Conservation (phyloP, 495 filamentous ascomycete species). For the Penicillium subrubescens region DNA sequence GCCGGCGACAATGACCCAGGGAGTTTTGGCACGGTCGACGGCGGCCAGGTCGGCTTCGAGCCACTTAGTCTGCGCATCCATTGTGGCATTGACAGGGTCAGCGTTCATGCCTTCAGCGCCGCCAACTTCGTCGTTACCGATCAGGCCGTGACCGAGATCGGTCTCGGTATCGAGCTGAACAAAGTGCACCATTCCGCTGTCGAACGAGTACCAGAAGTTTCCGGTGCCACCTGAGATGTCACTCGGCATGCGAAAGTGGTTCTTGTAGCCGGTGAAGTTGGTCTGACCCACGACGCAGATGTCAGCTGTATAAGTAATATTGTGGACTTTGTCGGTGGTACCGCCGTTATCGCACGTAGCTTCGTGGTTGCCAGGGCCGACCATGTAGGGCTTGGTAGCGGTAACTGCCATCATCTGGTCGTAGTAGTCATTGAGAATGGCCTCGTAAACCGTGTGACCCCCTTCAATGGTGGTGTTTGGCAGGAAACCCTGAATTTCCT, state of each 20-base stretch:
- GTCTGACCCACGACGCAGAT: constrained; percentile 40
- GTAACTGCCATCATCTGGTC: constrained; percentile 37
- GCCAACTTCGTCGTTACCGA: constrained; percentile 8
- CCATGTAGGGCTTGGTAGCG: constrained; percentile 41
- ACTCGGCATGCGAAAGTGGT: constrained; percentile 53
- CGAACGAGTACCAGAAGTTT: constrained; percentile 62
- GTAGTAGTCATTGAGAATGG: constrained; percentile 47
- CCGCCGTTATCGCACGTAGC: constrained; percentile 35
- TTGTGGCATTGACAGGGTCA: constrained; percentile 1
- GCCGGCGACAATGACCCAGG: constrained; percentile 15
- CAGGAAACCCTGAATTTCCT: constrained; percentile 29
- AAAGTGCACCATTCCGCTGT: constrained; percentile 56
- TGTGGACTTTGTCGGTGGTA: constrained; percentile 5
- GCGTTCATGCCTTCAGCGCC: constrained; percentile 8
- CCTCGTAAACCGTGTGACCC: constrained; percentile 37
- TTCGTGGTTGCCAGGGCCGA: constrained; percentile 48
- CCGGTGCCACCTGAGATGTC: constrained; percentile 46
- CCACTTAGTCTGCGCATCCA: constrained; percentile 11
- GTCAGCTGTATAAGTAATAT: background rate
- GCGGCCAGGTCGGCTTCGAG: constrained; percentile 6
- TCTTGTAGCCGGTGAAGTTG: constrained; percentile 53
- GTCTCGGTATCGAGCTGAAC: constrained; percentile 52
- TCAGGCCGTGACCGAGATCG: constrained; percentile 19
- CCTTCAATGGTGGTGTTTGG: constrained; percentile 33
- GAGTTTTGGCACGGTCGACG: constrained; percentile 9